These are phyloP conservation scores for Triticum turgidum DNA, from an alignment of 176 grass and related monocot genomes.

Conservation along the genomic window DNA sequence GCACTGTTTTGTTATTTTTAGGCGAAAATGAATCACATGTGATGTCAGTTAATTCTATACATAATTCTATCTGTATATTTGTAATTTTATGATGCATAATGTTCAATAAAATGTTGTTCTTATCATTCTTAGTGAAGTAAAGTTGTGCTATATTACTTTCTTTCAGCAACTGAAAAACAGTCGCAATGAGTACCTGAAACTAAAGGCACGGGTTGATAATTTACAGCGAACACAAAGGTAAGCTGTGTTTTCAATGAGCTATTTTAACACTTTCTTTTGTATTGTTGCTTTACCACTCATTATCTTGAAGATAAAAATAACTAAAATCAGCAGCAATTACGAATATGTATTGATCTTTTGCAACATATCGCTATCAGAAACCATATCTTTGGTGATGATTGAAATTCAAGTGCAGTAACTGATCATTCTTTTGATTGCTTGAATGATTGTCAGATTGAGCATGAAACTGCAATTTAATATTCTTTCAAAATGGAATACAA, in stretches of 20 bases:
- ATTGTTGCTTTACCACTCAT: neutral
- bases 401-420: neutral
- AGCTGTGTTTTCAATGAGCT: neutral
- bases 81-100: neutral
- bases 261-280: neutral
- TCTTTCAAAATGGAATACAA: neutral
- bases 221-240: slow-evolving; percentile 71
- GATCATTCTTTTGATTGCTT: neutral
- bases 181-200: slow-evolving; percentile 74
- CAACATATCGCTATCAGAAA: neutral
- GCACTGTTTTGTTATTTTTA: neutral
- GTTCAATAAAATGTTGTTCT: neutral
- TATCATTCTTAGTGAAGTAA: neutral
- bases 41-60: neutral
- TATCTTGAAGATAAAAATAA: neutral
- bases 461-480: neutral
- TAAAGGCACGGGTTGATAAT: slow-evolving; percentile 64
- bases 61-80: neutral
- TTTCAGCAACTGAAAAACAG: slow-evolving; percentile 58
- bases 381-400: neutral
- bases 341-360: neutral
- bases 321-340: neutral
- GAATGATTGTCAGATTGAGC: neutral
- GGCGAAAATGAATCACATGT: neutral
- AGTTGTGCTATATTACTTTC: neutral